Conservation (phyloP, 257 asterid species). For the Coffea canephora region DNA sequence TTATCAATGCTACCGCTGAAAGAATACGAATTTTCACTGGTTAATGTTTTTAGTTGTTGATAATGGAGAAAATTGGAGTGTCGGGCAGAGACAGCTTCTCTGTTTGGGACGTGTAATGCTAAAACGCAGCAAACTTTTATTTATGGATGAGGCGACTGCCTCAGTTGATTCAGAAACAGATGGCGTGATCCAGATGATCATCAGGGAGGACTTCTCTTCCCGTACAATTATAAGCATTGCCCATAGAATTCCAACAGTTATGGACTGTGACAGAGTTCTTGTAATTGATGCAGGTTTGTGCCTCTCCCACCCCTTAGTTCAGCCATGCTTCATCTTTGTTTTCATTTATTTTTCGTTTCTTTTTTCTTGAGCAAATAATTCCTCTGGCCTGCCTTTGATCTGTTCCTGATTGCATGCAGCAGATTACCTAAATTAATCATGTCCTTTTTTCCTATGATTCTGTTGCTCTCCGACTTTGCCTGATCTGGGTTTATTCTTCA, state of each 20-base stretch:
- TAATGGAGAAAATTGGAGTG: conserved; percentile 97
- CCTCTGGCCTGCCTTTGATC: too few species aligned
- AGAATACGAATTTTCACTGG: background rate
- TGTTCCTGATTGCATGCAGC: background rate
- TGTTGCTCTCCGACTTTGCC: background rate
- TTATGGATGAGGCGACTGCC: conserved; percentile 99
- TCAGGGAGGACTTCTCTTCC: conserved; percentile 77
- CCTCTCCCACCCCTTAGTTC: background rate
- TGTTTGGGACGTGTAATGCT: conserved; percentile 97
- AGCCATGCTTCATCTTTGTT: background rate
- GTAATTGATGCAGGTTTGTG: conserved; percentile 80
- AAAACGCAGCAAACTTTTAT: conserved; percentile 69
- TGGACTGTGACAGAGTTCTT: conserved; percentile 91
- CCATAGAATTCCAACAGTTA: conserved; percentile 92
- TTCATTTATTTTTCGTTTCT: background rate
- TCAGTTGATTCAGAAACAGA: conserved; percentile 93
- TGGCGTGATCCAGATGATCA: conserved; percentile 86
- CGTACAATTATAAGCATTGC: conserved; percentile 97
- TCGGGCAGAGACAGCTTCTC: conserved; percentile 96
- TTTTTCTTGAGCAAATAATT: background rate
- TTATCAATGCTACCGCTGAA: background rate
- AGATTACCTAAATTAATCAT: background rate
- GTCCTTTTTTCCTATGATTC: background rate
- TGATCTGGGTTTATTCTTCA: background rate
- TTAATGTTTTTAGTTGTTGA: conserved; percentile 48